A percentile compares a stretch with the other conserved stretches of the same genome.
Conservation (phyloP, 805 yeast genomes). For the Nakazawaea pomicola region DNA sequence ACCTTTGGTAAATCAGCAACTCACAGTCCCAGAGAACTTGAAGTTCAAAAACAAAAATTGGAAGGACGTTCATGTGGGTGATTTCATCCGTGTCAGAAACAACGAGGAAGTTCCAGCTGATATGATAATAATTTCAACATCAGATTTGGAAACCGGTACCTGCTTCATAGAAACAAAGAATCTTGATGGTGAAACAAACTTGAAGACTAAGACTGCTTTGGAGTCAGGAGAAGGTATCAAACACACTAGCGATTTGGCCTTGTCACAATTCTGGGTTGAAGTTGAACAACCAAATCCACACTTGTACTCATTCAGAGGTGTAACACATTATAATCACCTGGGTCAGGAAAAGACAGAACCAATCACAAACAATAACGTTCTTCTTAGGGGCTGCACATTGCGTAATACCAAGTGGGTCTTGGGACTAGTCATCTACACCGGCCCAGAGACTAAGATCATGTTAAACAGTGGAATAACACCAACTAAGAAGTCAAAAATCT, state of each 20-base stretch:
- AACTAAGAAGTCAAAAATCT: constrained; percentile 67
- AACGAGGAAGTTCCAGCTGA: constrained; percentile 82
- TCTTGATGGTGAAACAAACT: constrained; percentile 75
- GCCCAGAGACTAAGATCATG: constrained; percentile 78
- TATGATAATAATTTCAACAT: constrained; percentile 58
- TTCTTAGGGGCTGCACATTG: constrained; percentile 71
- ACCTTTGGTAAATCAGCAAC: constrained; percentile 5
- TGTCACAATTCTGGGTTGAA: constrained; percentile 61
- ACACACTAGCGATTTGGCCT: constrained; percentile 42
- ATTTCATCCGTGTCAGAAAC: constrained; percentile 57
- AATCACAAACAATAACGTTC: constrained; percentile 60
- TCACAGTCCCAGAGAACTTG: constrained; percentile 14
- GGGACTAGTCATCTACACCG: constrained; percentile 73
- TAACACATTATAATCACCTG: constrained; percentile 44
- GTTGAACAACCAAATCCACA: constrained; percentile 83
- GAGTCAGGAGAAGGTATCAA: constrained; percentile 46
- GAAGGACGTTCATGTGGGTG: constrained; percentile 77
- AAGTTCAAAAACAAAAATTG: constrained; percentile 44
- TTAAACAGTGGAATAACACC: constrained; percentile 77
- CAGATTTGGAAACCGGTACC: constrained; percentile 56
- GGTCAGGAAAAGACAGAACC: constrained; percentile 49
- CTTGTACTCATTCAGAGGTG: constrained; percentile 73
- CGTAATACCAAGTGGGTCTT: constrained; percentile 82
- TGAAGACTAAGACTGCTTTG: constrained; percentile 71
- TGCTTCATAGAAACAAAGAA: constrained; percentile 78